Base-by-base conservation (phyloP, 768 basidiomycete genomes). In the Panaeolus papilionaceus region DNA sequence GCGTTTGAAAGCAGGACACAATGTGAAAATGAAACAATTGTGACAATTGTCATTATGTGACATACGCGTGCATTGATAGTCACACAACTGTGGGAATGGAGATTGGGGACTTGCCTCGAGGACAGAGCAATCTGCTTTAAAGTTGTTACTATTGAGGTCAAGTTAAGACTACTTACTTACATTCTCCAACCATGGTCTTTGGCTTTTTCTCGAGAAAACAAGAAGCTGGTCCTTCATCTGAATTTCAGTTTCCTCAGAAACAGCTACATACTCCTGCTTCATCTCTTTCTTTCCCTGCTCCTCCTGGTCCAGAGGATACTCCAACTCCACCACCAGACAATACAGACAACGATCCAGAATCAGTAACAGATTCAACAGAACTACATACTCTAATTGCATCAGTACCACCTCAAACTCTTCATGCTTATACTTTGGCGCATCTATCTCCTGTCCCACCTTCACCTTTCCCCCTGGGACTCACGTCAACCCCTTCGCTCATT, bases 391-490 rank as follows among this genome's bases (percentile, higher is more conserved):
- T 90, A 68, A 81, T 93, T 72, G 74, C 80, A 38, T 82, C 86
- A 12, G 83, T 92, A 45, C 92, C 92, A 11, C 80, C 91, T 7
- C 89, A 91, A 76, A 88, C 84, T 0, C 80, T 93, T 0, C 89
- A 92, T 73, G 67, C 83, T 0, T 92, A 91, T 77, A 83, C 85
- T 38, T 81, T 92, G 39, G 67, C 85, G 2, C 85, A 83, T 68
- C 80, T 92, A 63, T 74, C 69, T 45, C 68, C 71, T 44, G 63
- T 70, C 64, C 67, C 64, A 66, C 68, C 75, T 73, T 62, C 67
- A 64, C 73, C 78, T 10, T 81, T 84, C 69, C 86, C 83, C 8
- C 79, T 83, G 65, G 76, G 83, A 14, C 78, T 92, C 16, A 77
- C 84, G 4, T 61, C 81, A 73, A 78, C 65, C 5, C 20, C 54